phyloP scores from a whole-genome alignment of 164 flowering plant genomes.

The Malania oleifera region DNA sequence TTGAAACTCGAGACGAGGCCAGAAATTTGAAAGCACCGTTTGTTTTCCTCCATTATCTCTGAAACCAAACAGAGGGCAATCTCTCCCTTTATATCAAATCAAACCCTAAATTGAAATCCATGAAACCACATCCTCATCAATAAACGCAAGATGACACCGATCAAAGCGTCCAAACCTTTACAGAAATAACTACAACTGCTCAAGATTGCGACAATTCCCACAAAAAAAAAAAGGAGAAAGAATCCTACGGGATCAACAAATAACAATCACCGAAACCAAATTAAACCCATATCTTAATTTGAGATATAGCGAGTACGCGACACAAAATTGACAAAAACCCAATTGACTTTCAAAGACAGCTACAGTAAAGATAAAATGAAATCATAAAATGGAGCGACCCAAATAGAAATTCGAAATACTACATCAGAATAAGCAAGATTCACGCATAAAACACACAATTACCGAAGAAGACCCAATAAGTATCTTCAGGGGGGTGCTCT shows the following conservation, averaged over 20 bases:
- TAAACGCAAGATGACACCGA: not conserved
- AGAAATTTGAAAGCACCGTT: not conserved
- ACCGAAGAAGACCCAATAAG: not conserved
- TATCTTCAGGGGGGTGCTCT: not conserved
- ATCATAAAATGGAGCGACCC: not conserved
- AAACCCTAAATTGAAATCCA: not conserved
- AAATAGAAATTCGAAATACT: not conserved
- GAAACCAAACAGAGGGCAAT: not conserved
- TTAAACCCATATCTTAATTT: not conserved
- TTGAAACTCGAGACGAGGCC: no score
- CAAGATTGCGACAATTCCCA: no score
- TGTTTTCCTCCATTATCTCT: not conserved
- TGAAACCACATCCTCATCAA: constrained; percentile 4
- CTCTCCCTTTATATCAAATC: not conserved
- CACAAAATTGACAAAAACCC: not conserved
- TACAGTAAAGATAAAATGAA: not conserved
- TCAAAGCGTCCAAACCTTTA: not conserved
- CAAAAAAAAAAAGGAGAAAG: not conserved
- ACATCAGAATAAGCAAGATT: not conserved
- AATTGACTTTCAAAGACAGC: not conserved
- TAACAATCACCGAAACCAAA: not conserved
- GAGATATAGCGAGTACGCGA: not conserved
- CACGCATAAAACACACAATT: not conserved
- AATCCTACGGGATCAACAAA: not conserved
- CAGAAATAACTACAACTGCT: no score